Evolutionary conservation across 148 eudicot species (phyloP).

Genomic region (Fagopyrum homotropicum): DNA sequence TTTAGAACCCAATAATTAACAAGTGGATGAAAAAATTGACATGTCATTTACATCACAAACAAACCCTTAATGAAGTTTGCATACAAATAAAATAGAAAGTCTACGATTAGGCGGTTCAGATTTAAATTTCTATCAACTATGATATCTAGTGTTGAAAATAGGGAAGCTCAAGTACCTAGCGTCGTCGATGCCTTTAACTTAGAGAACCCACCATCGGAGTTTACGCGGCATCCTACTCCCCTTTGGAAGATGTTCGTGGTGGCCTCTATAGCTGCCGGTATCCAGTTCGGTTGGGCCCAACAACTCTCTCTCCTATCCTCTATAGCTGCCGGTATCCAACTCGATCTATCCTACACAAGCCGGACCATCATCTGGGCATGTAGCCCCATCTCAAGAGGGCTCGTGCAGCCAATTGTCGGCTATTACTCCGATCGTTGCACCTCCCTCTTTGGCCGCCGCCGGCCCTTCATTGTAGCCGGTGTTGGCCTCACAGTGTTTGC

Average conservation of each 20-base stretch:
- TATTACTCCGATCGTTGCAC: slow-evolving; percentile 44
- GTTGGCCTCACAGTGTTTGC: slow-evolving; percentile 26
- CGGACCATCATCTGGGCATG: slow-evolving; percentile 42
- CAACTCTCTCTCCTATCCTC: slow-evolving; percentile 39
- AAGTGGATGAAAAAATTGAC: too few species aligned
- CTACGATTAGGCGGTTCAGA: too few species aligned
- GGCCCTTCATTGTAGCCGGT: slow-evolving; percentile 40
- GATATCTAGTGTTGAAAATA: too few species aligned
- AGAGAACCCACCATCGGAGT: not conserved
- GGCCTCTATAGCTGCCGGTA: slow-evolving; percentile 42
- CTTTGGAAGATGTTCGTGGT: slow-evolving; percentile 26
- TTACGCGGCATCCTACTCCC: slow-evolving; percentile 16
- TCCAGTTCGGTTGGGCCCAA: slow-evolving; percentile 50
- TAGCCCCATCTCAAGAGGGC: slow-evolving; percentile 45
- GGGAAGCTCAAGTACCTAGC: not conserved
- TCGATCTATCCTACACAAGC: slow-evolving; percentile 35
- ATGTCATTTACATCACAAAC: too few species aligned
- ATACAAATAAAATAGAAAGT: too few species aligned
- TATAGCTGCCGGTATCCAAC: slow-evolving; percentile 42
- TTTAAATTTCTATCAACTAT: too few species aligned
- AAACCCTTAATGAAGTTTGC: too few species aligned
- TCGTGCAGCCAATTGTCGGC: slow-evolving; percentile 41
- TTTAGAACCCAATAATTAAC: too few species aligned
- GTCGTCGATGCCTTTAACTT: not conserved
- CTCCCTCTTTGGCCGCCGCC: slow-evolving; percentile 47